Evolutionary conservation across 768 basidiomycete genomes (phyloP), one percentile per base, ranked within the genome.

Genomic region (Panaeolus papilionaceus): DNA sequence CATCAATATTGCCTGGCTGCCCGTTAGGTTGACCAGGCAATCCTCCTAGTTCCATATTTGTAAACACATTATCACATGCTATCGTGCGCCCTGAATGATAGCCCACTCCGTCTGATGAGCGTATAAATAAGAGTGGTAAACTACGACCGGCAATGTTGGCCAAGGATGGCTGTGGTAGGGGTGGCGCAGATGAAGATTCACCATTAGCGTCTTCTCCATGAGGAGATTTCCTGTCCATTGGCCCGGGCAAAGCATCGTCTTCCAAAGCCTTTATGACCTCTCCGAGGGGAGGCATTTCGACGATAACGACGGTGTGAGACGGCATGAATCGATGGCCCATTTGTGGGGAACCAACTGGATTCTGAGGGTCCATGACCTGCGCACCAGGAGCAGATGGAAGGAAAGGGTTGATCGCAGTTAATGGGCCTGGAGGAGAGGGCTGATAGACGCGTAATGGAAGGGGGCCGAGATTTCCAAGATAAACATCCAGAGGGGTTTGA

Each of bases 381-480:
- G 79, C 79, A 51, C 80, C 81, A 49, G 83, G 74, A 14, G 84
- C 75, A 58, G 80, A 76, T 65, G 85, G 84, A 63, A 88, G 84
- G 70, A 88, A 92, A 0, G 88, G 81, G 18, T 89, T 84, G 33
- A 91, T 83, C 45, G 81, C 83, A 20, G 89, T 91, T 67, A 93
- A 77, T 9, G 90, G 88, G 11, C 91, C 90, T 8, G 91, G 87
- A 47, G 89, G 83, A 44, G 88, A 82, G 1, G 92, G 87, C 70
- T 92, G 91, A 78, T 91, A 96, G 58, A 91, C 86, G 20, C 92
- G 89, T 64, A 89, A 83, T n/a, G 83, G 85, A 49, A 98, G 85
- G 14, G 96, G 96, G 8, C 96, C 96, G 20, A 97, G 83, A 70
- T 92, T 93, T 37, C 96, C 95, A 8, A 98, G 86, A 79, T 95